Conservation (phyloP, 1,284 basidiomycete genomes). For the Schizophyllum amplum region DNA sequence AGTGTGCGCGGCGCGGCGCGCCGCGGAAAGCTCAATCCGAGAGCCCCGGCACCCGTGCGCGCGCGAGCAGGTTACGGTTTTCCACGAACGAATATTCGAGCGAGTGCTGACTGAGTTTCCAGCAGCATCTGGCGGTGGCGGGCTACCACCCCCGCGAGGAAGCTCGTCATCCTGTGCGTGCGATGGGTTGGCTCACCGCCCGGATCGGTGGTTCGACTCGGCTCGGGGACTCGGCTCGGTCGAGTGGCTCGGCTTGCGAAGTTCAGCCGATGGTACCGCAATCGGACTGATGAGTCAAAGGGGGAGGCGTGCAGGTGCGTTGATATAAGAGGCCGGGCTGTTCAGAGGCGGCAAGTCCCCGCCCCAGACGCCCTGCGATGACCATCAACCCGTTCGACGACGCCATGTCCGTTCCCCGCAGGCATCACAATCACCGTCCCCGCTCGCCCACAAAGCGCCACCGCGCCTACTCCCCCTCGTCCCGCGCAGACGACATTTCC, state of each 20-base stretch:
- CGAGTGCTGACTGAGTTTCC: neutral
- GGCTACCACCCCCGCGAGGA: too few species aligned
- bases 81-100: neutral
- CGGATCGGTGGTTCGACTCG: neutral
- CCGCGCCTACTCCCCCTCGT: neutral
- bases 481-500: constrained; percentile 34
- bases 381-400: neutral
- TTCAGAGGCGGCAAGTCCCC: neutral
- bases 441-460: neutral
- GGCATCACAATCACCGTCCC: neutral
- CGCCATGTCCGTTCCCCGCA: neutral
- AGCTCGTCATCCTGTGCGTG: too few species aligned
- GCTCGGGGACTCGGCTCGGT: neutral
- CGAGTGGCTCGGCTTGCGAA: neutral
- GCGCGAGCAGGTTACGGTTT: neutral
- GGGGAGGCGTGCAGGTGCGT: neutral
- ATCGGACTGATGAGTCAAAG: neutral
- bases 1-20: neutral
- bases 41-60: neutral
- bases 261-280: neutral
- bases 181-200: neutral
- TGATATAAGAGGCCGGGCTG: neutral
- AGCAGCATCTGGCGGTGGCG: neutral
- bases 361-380: neutral
- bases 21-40: neutral